Conservation (phyloP, 495 filamentous ascomycete genomes). For the Pseudomonodictys pantanalensis region DNA sequence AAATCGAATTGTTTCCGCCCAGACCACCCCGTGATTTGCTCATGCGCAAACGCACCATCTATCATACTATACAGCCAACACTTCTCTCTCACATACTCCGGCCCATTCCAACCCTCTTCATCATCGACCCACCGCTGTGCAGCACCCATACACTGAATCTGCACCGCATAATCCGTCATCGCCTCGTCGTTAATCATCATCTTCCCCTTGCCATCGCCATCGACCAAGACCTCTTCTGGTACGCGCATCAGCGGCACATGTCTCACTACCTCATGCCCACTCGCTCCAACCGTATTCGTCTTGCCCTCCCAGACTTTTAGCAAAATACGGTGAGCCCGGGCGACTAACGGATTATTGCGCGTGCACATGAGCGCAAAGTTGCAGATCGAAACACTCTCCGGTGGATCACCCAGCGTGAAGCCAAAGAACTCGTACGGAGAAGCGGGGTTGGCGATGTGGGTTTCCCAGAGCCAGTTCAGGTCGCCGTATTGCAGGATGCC, state of each 20-base stretch:
- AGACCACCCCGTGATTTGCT: constrained; percentile 51
- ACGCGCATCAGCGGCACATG: constrained; percentile 43
- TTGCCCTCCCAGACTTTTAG: constrained; percentile 53
- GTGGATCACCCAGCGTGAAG: constrained; percentile 44
- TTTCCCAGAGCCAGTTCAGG: constrained; percentile 50
- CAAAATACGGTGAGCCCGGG: constrained; percentile 50
- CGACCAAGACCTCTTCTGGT: constrained; percentile 19
- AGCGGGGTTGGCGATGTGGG: constrained; percentile 46
- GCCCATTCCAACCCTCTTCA: constrained; percentile 54
- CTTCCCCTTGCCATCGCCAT: constrained; percentile 26
- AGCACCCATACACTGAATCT: constrained; percentile 42
- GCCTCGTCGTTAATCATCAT: constrained; percentile 31
- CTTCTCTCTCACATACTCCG: constrained; percentile 47
- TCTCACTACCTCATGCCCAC: constrained; percentile 47
- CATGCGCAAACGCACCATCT: constrained; percentile 51
- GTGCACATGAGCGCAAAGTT: constrained; percentile 52
- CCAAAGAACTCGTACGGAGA: constrained; percentile 51
- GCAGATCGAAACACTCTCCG: constrained; percentile 40
- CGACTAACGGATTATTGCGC: constrained; percentile 48
- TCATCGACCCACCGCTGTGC: constrained; percentile 53
- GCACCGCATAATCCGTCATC: constrained; percentile 51
- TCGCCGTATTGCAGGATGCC: constrained; percentile 57
- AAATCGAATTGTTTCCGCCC: constrained; percentile 50
- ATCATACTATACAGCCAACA: constrained; percentile 47
- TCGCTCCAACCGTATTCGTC: constrained; percentile 53